Base-by-base conservation (phyloP, 2,329 filamentous ascomycete genomes). In the Curvularia eragrostidis region DNA sequence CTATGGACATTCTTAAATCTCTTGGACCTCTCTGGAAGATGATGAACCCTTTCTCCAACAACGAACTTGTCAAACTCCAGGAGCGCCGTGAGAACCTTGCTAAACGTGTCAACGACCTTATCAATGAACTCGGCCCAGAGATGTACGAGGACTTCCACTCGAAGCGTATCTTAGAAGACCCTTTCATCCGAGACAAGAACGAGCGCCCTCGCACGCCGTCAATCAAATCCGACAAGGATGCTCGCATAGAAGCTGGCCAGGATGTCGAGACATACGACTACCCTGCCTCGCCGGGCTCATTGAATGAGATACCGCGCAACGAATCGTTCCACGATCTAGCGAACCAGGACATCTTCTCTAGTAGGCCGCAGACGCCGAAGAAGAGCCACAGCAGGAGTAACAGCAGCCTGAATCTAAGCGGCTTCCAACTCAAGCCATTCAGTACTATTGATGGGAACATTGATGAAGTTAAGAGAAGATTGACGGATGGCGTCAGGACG, bases 1-100 rank as follows among this genome's bases (percentile, higher is more conserved):
- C 94, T 51, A 97, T 99, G 93, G 95, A 99, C 73, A 97, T 99
- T 54, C 82, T 95, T 80, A 99, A 98, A 79, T 98, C 94, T 0
- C 84, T 99, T 15, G 87, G 92, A 9, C 95, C 95, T 5, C 85
- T 99, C 9, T 82, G 96, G 44, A 83, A 97, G 32, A 95, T 91
- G 64, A 84, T 98, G 70, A 90, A 90, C 68, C 95, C 95, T 1
- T 87, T 88, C 4, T 94, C 91, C 1, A 89, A 88, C 75, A 96
- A 93, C 79, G 91, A 90, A 56, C 86, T 99, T 48, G 86, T 91
- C 62, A 89, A 89, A 67, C 85, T 99, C 49, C 88, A 92, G 56
- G 80, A 85, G 64, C 84, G 86, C 60, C 87, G 95, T 52, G 88
- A 86, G 24, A 84, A 89, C 62, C 85, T 99, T 46, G 91, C 91